Evolutionary conservation across 495 filamentous ascomycete genomes (phyloP), one percentile per base, ranked within the genome.

Genomic region (Aspergillus indologenus): DNA sequence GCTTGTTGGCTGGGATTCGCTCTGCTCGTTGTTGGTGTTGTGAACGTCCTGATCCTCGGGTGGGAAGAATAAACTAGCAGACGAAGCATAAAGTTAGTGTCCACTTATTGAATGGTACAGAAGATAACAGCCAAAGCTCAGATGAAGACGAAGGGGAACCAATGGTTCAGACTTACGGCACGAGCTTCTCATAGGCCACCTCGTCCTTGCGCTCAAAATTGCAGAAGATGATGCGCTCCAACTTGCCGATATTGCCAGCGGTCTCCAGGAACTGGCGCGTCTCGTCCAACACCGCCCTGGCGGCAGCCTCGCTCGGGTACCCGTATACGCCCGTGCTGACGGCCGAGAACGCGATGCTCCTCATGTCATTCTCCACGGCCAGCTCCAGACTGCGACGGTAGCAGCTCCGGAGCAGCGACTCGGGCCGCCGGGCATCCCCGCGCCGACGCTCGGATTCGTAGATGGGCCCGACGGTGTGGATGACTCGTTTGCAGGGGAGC

Each of bases 401-500:
- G 73, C 91, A 96, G 15, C 82, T 73, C 51, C 74, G 71, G 44
- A 96, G 77, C 48, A 85, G 66, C 24, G 54, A 48, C 58, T 81
- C 82, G 19, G 81, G 80, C 15, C 63, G 60, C 3, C 67, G 74
- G 34, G 34, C 5, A 12, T 75, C 64, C 3, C 71, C 61, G 21
- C 67, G 54, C 1, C 63, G 61, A 3, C 53, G 58, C 40, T 72
- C 69, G 0, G 23, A 22, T 21, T 67, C 53, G 73, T 95, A 98
- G n/a, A 95, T 70, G 3, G 93, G 93, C 0, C 94, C 94, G 2
- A 97, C 94, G 42, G 94, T 81, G 68, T 97, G 94, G 53, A 98
- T 95, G 20, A 98, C 81, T 54, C 86, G 85, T 50, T 83, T 80
- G 71, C 83, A 88, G 9, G 90, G 91, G 5, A 98, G 77, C 0